Base-by-base conservation (phyloP, 1,284 basidiomycete species). In the Ceratobasidium sp. region DNA sequence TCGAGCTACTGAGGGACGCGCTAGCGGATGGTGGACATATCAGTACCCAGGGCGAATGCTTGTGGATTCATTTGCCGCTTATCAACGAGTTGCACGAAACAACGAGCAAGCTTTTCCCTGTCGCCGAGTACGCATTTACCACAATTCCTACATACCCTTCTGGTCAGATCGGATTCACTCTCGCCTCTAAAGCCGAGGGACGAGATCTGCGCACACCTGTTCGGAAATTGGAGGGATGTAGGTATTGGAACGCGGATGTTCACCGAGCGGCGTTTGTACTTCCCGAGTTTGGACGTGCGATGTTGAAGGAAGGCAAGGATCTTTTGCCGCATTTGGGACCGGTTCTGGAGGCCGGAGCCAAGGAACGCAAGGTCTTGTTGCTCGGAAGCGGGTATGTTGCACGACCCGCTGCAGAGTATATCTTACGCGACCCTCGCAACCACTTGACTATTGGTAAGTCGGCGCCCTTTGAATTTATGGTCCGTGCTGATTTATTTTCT, bases 121-220 rank as follows among this genome's bases (percentile, higher is more conserved):
- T 92, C 44, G 90, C 93, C 67, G 94, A 97, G 84, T 99, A 98
- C 85, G 97, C 96, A 18, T 98, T 91, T 87, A 98, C 97, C 81
- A 98, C 97, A 69, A 98, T 99, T 83, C 98, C 98, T 1, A 98
- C 97, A 23, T 97, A 99, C 87, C 98, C 98, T 28, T 94, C 95
- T 46, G 97, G 98, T 60, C 97, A 98, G 85, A 99, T 99, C 83
- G 97, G 98, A 40, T 98, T 98, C 87, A 90, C 98, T 82, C 89
- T 99, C 78, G 96, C 94, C 86, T 93, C 95, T 77, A 96, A 96
- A 86, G 93, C 92, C 68, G 87, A 88, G 46, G 89, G 88, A 33
- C 89, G 94, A 69, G 90, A 94, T 83, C 86, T 98, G 80, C 90
- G 88, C 79, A 91, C 89, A 53, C 94, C 96, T 0, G 71, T 93